These are phyloP conservation scores for Neoscytalidium dimidiatum DNA, from an alignment of 2,329 filamentous ascomycete species.

Conservation along the genomic window DNA sequence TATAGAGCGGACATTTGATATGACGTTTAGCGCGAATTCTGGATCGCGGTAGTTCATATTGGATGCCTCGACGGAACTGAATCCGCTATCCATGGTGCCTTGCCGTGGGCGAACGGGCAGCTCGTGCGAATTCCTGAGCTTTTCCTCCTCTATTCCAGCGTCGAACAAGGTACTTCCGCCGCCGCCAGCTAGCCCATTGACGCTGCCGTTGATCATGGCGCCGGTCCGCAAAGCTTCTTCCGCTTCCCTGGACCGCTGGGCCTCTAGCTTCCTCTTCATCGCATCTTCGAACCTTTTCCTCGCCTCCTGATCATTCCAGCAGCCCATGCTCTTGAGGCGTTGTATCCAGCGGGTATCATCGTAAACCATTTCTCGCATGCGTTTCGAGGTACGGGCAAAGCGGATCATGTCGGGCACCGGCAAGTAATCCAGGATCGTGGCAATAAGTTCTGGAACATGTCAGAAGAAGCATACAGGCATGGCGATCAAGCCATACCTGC, in stretches of 20 bases:
- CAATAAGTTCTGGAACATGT: slow-evolving; percentile 70
- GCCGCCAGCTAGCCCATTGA: slow-evolving; percentile 40
- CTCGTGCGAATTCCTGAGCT: slow-evolving; percentile 44
- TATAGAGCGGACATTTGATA: slow-evolving; percentile 73
- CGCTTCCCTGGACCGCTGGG: slow-evolving; percentile 46
- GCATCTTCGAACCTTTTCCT: slow-evolving; percentile 76
- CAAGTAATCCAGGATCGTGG: slow-evolving; percentile 84
- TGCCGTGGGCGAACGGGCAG: slow-evolving; percentile 24
- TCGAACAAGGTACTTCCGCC: slow-evolving; percentile 67
- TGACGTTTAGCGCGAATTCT: slow-evolving; percentile 65
- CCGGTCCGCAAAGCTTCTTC: slow-evolving; percentile 43
- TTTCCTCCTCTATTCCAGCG: slow-evolving; percentile 67
- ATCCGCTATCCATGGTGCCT: slow-evolving; percentile 64
- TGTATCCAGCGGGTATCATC: slow-evolving; percentile 96
- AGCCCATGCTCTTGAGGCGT: slow-evolving; percentile 79
- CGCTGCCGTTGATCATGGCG: slow-evolving; percentile 32
- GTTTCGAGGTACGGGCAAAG: slow-evolving; percentile 80
- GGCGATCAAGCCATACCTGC: slow-evolving; percentile 61
- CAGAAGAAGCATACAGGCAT: not conserved
- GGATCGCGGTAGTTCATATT: slow-evolving; percentile 52
- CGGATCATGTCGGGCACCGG: slow-evolving; percentile 81
- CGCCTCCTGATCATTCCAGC: slow-evolving; percentile 90
- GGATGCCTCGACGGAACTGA: slow-evolving; percentile 65
- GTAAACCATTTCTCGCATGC: slow-evolving; percentile 97
- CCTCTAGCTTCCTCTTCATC: slow-evolving; percentile 58